Evolutionary conservation across 139 green algal genomes (phyloP), one percentile per base, ranked within the genome.

Genomic region (Ettlia oleoabundans): DNA sequence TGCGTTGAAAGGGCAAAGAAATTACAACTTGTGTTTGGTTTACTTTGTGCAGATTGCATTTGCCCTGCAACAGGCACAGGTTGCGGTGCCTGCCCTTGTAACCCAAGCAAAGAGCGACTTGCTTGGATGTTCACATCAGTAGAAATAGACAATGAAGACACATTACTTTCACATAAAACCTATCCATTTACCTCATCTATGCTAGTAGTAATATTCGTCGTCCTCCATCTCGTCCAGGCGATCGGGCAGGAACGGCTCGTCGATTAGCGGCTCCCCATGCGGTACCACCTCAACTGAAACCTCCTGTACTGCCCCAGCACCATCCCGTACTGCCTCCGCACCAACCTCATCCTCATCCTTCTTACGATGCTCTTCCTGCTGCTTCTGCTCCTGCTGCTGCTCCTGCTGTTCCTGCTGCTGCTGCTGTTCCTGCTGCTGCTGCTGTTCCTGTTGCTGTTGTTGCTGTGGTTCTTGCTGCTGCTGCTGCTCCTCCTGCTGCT

Each of bases 401-500:
- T 79, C 52, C 53, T 51, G 64, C 64, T 71, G 64, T n/a, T 71
- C 32, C 19, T 40, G 64, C 47, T 64, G 68, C 70, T 42, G 43
- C 42, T 30, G 42, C 70, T 8, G 43, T n/a, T 1, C 5, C 72
- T 33, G 42, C 43, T 5, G 37, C 43, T 30, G n/a, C 18, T 5
- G 51, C 72, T 5, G 51, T 24, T 37, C 21, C 52, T 30, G 35
- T 22, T 43, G 28, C 51, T 52, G 72, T 47, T 43, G n/a, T n/a
- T n/a, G n/a, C n/a, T n/a, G n/a, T n/a, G n/a, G n/a, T n/a, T n/a
- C n/a, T n/a, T n/a, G 43, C 71, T 78, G 47, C 71, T 42, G n/a
- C 47, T 78, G 52, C 47, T 42, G 68, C 41, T 78, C 30, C 21
- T 30, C 43, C 15, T 78, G 43, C 43, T 62, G n/a, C 42, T 41